Evolutionary conservation across 2,329 filamentous ascomycete genomes (phyloP).

Genomic region (Tolypocladium guangdongense): DNA sequence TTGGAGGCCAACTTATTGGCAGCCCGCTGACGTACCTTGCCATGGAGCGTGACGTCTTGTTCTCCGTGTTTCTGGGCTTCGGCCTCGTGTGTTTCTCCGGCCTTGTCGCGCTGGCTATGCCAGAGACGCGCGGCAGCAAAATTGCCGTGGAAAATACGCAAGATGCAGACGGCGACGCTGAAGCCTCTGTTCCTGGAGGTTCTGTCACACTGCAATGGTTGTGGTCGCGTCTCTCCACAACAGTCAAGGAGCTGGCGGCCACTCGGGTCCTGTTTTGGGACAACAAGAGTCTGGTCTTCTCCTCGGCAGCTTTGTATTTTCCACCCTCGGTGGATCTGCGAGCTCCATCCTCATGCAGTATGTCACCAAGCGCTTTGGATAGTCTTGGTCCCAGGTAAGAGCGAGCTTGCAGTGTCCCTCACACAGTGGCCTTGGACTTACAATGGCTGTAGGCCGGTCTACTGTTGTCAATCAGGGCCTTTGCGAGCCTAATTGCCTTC

Average conservation of each 20-base stretch:
- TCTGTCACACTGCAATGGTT: background rate
- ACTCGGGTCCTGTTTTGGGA: background rate
- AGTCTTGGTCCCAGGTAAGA: constrained; percentile 7
- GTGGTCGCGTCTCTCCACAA: background rate
- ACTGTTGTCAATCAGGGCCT: constrained; percentile 2
- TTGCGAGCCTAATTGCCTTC: background rate
- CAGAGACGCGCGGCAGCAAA: background rate
- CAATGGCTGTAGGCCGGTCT: background rate
- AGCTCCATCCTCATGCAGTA: constrained; percentile 7
- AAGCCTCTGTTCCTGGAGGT: too few relatives aligned
- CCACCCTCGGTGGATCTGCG: constrained; percentile 3
- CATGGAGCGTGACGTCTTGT: background rate
- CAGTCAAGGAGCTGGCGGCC: background rate
- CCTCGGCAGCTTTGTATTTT: constrained; percentile 1
- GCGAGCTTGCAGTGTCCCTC: background rate
- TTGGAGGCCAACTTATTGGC: background rate
- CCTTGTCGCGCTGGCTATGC: background rate
- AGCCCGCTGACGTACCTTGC: background rate
- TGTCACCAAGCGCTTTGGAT: constrained; percentile 6
- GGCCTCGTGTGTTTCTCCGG: background rate
- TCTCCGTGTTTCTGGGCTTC: background rate
- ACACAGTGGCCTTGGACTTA: background rate
- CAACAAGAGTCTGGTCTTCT: background rate
- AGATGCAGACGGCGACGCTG: background rate
- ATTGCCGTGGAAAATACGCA: background rate